Conservation (phyloP, 163 green algal species). For the Scenedesmus sp. region DNA sequence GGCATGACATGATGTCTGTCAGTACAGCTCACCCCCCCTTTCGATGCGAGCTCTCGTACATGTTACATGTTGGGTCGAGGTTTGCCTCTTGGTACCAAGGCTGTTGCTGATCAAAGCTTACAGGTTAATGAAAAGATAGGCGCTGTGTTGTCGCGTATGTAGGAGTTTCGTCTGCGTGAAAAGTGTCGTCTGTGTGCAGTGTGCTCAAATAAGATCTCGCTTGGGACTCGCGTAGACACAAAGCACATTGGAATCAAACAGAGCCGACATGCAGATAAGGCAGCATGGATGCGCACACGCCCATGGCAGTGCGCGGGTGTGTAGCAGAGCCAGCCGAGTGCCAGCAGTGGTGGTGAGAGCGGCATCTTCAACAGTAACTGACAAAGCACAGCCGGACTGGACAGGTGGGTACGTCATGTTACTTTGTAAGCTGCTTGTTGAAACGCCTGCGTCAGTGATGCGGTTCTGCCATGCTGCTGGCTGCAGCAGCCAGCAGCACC, state of each 20-base stretch:
- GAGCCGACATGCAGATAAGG: background rate
- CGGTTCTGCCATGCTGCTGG: background rate
- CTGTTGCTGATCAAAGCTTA: background rate
- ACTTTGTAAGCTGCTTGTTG: background rate
- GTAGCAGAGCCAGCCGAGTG: slow-evolving; percentile 4
- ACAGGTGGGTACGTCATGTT: slow-evolving; percentile 5
- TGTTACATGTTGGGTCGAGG: no score
- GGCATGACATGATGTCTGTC: background rate
- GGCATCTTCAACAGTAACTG: background rate
- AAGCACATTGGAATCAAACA: background rate
- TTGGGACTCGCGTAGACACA: background rate
- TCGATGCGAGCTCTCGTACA: background rate
- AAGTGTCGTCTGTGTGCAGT: no score
- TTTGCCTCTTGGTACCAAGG: background rate
- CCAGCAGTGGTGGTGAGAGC: background rate
- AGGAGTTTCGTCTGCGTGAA: background rate
- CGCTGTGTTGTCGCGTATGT: background rate
- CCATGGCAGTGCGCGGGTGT: background rate
- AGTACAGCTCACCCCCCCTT: background rate
- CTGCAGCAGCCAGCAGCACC: background rate
- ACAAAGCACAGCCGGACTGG: slow-evolving; percentile 50
- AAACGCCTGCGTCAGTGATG: background rate
- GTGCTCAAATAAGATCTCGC: background rate
- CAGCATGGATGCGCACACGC: background rate
- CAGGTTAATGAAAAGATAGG: background rate